Percentiles rank a stretch among this genome's conserved stretches.
These are phyloP conservation scores for Sonneratia caseolaris DNA, from an alignment of 345 rosid genomes.

Conservation along the genomic window DNA sequence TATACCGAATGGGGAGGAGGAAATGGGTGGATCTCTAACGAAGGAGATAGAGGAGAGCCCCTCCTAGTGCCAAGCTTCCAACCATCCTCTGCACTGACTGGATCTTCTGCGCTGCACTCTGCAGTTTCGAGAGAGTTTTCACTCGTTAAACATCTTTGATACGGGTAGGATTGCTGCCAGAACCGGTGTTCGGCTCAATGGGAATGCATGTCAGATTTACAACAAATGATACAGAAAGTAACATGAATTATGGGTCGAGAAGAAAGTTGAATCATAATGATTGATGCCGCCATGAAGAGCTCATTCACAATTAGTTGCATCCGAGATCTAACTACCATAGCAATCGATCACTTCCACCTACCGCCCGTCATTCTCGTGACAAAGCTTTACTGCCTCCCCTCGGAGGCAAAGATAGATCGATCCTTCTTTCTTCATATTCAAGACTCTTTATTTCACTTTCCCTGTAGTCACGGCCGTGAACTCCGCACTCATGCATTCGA, in stretches of 20 bases:
- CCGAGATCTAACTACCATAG: neutral
- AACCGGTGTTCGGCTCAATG: no score
- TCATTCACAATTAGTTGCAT: neutral
- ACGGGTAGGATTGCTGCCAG: neutral
- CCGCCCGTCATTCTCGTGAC: neutral
- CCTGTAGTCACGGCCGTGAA: neutral
- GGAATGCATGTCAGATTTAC: no score
- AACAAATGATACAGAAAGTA: neutral
- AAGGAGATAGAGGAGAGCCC: conserved; percentile 24
- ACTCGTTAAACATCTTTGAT: neutral
- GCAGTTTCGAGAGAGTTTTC: conserved; percentile 13
- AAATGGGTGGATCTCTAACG: conserved; percentile 17
- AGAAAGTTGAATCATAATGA: neutral
- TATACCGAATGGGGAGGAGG: conserved; percentile 8
- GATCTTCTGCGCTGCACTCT: conserved; percentile 42
- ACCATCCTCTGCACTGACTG: conserved; percentile 20
- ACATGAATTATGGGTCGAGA: neutral
- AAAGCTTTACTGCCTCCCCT: no score
- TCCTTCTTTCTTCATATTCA: neutral
- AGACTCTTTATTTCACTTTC: neutral
- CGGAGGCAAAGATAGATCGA: neutral
- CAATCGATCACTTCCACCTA: neutral
- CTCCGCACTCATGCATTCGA: no score
- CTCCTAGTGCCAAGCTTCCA: conserved; percentile 27
- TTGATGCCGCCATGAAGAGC: neutral